Conservation (phyloP, 2,329 filamentous ascomycete genomes). For the Colletotrichum simmondsii region DNA sequence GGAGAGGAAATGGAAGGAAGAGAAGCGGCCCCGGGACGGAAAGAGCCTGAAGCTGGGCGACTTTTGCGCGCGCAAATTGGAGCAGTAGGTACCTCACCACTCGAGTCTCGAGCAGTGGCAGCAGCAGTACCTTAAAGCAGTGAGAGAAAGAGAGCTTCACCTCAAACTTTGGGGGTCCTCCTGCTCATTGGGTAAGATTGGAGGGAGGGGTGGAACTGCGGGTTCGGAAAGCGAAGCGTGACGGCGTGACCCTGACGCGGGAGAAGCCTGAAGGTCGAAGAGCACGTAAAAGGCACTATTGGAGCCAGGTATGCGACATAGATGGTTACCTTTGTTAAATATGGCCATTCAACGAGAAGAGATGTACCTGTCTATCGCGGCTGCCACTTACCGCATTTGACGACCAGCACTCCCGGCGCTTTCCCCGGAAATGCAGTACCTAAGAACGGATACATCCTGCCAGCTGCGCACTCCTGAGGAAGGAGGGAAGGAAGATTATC, state of each 20-base stretch:
- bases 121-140: background rate
- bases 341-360: accelerated
- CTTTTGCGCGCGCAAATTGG: slow-evolving; percentile 29
- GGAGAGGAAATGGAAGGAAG: background rate
- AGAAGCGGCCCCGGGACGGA: background rate
- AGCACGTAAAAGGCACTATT: background rate
- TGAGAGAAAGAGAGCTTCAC: background rate
- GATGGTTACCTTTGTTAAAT: accelerated
- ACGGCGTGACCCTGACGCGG: slow-evolving; percentile 9
- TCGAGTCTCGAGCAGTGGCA: too few species aligned
- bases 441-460: too few species aligned
- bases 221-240: slow-evolving; percentile 8
- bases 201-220: slow-evolving; percentile 11
- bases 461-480: background rate
- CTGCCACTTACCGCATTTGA: slow-evolving; percentile 1
- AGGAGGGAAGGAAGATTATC: background rate
- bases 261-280: background rate
- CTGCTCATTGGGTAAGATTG: slow-evolving; percentile 30
- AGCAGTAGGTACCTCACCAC: background rate
- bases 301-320: background rate
- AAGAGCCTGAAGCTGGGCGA: slow-evolving; percentile 3
- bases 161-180: slow-evolving; percentile 25
- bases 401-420: slow-evolving; percentile 8
- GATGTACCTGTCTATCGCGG: background rate
- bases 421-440: slow-evolving; percentile 25